Percentiles rank a stretch among this genome's conserved stretches.
phyloP scores from a whole-genome alignment of 768 basidiomycete species.

The Rossbeevera mucosa region DNA sequence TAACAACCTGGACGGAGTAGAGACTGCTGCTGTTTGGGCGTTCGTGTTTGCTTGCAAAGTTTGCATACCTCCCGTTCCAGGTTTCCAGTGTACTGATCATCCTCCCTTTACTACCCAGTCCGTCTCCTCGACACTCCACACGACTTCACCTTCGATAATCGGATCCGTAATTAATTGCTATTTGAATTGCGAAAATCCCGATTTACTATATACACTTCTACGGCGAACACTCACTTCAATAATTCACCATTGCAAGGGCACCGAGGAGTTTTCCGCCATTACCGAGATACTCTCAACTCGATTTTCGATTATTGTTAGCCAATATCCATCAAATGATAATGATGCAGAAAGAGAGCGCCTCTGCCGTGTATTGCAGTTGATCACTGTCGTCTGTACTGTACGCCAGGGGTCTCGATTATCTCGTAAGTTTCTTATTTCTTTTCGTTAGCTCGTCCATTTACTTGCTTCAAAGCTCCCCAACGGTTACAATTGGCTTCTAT shows the following conservation, averaged over 20 bases:
- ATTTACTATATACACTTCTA: slow-evolving; percentile 49
- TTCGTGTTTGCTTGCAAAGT: slow-evolving; percentile 80
- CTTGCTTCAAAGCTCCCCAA: slow-evolving; percentile 31
- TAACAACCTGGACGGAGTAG: slow-evolving; percentile 44
- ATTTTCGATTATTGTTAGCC: slow-evolving; percentile 24
- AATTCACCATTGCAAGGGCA: slow-evolving; percentile 74
- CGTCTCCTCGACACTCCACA: slow-evolving; percentile 80
- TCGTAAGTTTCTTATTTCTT: slow-evolving; percentile 37
- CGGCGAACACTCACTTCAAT: slow-evolving; percentile 75
- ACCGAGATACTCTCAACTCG: slow-evolving; percentile 49
- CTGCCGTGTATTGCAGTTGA: slow-evolving; percentile 51
- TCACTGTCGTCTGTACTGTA: slow-evolving; percentile 54
- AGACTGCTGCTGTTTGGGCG: slow-evolving; percentile 69
- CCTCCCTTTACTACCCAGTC: slow-evolving; percentile 41
- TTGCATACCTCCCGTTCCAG: slow-evolving; percentile 4
- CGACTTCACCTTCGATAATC: slow-evolving; percentile 62
- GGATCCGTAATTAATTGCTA: slow-evolving; percentile 53
- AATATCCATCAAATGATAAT: slow-evolving; percentile 1
- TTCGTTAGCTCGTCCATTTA: slow-evolving; percentile 1
- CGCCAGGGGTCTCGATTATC: slow-evolving; percentile 67
- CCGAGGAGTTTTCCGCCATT: slow-evolving; percentile 58
- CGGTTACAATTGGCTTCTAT: slow-evolving; percentile 33
- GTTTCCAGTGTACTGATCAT: neutral
- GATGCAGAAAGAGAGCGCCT: slow-evolving; percentile 35
- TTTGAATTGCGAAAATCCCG: slow-evolving; percentile 38